Conservation (phyloP, 2,329 filamentous ascomycete species). For the Aureobasidium sp. region DNA sequence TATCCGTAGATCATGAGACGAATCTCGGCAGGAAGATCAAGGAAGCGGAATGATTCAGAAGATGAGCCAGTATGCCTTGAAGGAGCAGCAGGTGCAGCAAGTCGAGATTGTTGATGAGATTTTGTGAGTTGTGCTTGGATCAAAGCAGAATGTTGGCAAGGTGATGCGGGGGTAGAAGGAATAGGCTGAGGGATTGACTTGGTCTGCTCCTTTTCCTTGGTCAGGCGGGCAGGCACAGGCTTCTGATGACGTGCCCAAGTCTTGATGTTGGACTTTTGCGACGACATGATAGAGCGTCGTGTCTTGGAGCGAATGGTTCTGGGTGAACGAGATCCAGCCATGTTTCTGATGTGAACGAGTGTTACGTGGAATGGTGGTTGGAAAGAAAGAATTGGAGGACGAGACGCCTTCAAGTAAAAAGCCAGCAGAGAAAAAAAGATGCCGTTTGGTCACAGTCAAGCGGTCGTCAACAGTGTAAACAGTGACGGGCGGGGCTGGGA, state of each 20-base stretch:
- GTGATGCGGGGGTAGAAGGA: not conserved
- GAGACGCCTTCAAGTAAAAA: slow-evolving; percentile 13
- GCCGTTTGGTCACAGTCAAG: not conserved
- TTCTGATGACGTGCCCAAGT: slow-evolving; percentile 12
- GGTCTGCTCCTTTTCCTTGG: not conserved
- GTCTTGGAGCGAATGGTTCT: slow-evolving; percentile 12
- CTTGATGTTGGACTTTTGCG: slow-evolving; percentile 8
- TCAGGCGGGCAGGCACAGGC: slow-evolving; percentile 3
- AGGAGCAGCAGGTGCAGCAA: not conserved
- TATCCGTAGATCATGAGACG: slow-evolving; percentile 17
- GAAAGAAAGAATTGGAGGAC: slow-evolving; percentile 11
- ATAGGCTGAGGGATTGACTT: not conserved
- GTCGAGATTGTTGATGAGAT: slow-evolving; percentile 4
- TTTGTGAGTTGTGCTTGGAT: slow-evolving; percentile 11
- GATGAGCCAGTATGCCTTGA: not conserved
- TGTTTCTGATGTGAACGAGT: not conserved
- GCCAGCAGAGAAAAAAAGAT: slow-evolving; percentile 3
- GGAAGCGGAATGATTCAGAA: slow-evolving; percentile 7
- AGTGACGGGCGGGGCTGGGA: slow-evolving; percentile 15
- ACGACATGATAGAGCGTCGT: slow-evolving; percentile 12
- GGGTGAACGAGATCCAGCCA: slow-evolving; percentile 5
- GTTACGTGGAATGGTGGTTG: slow-evolving; percentile 6
- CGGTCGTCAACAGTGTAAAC: slow-evolving; percentile 16
- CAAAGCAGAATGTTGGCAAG: slow-evolving; percentile 5
- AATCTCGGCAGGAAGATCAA: slow-evolving; percentile 18